Percentiles rank a stretch among this genome's conserved stretches.
Conservation (phyloP, 129 eudicot genomes). For the carrot (Daucus carota) region DNA sequence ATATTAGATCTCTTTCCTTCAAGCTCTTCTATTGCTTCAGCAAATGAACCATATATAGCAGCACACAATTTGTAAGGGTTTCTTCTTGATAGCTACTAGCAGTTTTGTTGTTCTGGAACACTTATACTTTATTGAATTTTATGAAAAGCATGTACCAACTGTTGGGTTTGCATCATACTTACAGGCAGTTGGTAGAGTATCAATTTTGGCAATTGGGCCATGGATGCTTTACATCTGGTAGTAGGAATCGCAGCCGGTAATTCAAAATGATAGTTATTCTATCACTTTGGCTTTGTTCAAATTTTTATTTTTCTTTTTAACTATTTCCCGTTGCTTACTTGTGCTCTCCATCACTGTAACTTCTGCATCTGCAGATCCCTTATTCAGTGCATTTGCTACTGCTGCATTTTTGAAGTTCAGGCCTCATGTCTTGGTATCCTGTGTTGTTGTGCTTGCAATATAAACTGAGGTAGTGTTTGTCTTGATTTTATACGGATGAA, state of each 20-base stretch:
- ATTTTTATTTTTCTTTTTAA: neutral
- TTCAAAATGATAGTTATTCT: neutral
- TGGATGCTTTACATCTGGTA: slow-evolving; percentile 86
- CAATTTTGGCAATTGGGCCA: slow-evolving; percentile 84
- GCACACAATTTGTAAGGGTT: slow-evolving; percentile 79
- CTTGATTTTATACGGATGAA: too few relatives aligned
- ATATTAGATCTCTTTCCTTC: slow-evolving; percentile 69
- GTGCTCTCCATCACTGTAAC: slow-evolving; percentile 1
- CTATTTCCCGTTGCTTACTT: slow-evolving; percentile 5
- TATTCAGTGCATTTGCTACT: slow-evolving; percentile 80
- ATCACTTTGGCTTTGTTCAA: neutral
- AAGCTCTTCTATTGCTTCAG: slow-evolving; percentile 82
- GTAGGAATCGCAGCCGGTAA: slow-evolving; percentile 89
- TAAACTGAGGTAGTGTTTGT: too few relatives aligned
- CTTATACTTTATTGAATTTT: neutral
- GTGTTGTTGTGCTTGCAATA: too few relatives aligned
- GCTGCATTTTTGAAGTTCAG: slow-evolving; percentile 86
- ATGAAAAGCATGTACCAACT: neutral
- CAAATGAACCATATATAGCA: slow-evolving; percentile 99
- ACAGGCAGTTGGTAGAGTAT: slow-evolving; percentile 94
- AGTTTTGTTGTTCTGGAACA: neutral
- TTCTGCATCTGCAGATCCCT: slow-evolving; percentile 50
- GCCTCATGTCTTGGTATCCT: too few relatives aligned
- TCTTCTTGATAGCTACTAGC: slow-evolving; percentile 4
- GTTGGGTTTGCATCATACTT: slow-evolving; percentile 9